Conservation (phyloP, 257 asterid species). For the Plantago elongata region DNA sequence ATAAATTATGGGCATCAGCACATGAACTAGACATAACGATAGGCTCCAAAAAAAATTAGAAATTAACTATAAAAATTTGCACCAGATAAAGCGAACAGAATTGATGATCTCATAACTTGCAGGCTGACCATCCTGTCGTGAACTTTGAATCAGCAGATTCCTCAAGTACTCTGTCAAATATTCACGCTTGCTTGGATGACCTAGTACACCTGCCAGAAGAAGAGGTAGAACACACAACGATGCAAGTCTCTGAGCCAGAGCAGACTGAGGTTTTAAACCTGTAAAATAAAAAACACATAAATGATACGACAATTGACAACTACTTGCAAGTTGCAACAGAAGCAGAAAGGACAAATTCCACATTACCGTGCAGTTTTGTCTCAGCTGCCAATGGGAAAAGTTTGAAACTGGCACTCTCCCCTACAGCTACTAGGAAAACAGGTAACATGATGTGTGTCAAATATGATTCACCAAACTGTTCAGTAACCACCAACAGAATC, state of each 20-base stretch:
- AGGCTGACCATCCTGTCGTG: conserved; percentile 52
- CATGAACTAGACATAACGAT: conserved; percentile 9
- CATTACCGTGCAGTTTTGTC: conserved; percentile 56
- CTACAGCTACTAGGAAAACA: conserved; percentile 75
- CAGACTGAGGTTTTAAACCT: conserved; percentile 80
- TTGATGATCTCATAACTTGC: conserved; percentile 64
- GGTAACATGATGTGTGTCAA: conserved; percentile 83
- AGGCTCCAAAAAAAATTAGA: conserved; percentile 15
- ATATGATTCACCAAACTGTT: conserved; percentile 68
- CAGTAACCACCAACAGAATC: conserved; percentile 74
- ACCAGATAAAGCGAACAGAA: conserved; percentile 94
- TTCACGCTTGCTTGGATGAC: conserved; percentile 66
- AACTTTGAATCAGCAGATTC: conserved; percentile 55
- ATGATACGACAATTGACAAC: conserved; percentile 9
- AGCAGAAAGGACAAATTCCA: conserved; percentile 11
- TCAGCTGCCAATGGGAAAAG: conserved; percentile 53
- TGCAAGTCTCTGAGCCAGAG: conserved; percentile 64
- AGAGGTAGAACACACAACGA: conserved; percentile 81
- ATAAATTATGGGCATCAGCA: conserved; percentile 16
- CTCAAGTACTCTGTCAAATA: conserved; percentile 65
- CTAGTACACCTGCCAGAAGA: conserved; percentile 94
- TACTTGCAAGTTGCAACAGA: conserved; percentile 7
- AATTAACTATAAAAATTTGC: conserved; percentile 21
- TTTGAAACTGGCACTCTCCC: conserved; percentile 63
- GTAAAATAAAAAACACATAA: conserved; percentile 16